A percentile compares a stretch with the other conserved stretches of the same genome.
These are phyloP conservation scores for Ricinus communis DNA, from an alignment of 345 rosid genomes.

Conservation along the genomic window DNA sequence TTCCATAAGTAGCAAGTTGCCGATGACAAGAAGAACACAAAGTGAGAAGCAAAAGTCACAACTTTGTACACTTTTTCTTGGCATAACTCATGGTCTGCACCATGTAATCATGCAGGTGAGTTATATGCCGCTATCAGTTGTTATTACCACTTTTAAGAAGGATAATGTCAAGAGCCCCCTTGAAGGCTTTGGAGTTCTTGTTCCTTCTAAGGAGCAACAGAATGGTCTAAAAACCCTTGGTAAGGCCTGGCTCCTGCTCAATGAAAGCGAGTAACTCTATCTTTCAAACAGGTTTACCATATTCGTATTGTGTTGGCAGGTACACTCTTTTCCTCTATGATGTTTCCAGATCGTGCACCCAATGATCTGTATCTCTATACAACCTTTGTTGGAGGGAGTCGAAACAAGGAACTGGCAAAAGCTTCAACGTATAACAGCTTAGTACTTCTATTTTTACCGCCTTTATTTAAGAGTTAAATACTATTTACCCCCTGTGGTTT, in stretches of 20 bases:
- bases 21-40: not conserved
- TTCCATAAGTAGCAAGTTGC: not conserved
- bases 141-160: conserved; percentile 80
- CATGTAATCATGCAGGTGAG: conserved; percentile 44
- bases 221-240: conserved; percentile 89
- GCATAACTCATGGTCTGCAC: conserved; percentile 11
- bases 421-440: conserved; percentile 60
- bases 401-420: conserved; percentile 82
- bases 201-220: conserved; percentile 82
- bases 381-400: conserved; percentile 91
- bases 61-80: not conserved
- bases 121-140: conserved; percentile 80
- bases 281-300: not conserved
- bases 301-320: conserved; percentile 42
- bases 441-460: not conserved
- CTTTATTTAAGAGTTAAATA: too few relatives aligned
- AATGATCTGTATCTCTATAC: conserved; percentile 70
- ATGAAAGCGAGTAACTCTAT: not conserved
- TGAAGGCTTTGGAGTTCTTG: conserved; percentile 93
- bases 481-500: too few relatives aligned
- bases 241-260: conserved; percentile 29
- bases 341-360: conserved; percentile 96
- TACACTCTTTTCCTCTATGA: conserved; percentile 89
- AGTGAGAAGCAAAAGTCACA: not conserved
- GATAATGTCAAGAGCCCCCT: conserved; percentile 85